phyloP scores from a whole-genome alignment of 495 filamentous ascomycete species.

The Aspergillus asperescens region DNA sequence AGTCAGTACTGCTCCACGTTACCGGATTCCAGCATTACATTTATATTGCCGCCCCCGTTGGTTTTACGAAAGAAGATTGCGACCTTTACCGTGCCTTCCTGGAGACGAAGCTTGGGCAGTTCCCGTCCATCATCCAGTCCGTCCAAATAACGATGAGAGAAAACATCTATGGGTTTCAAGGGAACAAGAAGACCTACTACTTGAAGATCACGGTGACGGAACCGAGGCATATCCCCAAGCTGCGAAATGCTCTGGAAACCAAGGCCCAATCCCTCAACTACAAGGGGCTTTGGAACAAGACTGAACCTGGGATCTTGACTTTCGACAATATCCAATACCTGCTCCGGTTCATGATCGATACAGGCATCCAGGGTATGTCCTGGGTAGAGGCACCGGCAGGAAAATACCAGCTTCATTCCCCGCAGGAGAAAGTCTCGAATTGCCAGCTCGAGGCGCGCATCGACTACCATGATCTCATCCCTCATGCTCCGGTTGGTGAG shows the following conservation, averaged over 20 bases:
- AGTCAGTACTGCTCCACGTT: conserved; percentile 93
- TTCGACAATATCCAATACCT: conserved; percentile 96
- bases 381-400: conserved; percentile 84
- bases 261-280: conserved; percentile 66
- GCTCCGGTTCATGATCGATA: conserved; percentile 96
- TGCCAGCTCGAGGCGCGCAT: conserved; percentile 92
- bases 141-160: conserved; percentile 76
- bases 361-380: conserved; percentile 87
- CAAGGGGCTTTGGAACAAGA: conserved; percentile 78
- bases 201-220: conserved; percentile 89
- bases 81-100: conserved; percentile 69
- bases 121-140: conserved; percentile 60
- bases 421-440: conserved; percentile 66
- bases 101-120: conserved; percentile 63
- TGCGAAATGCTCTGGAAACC: conserved; percentile 67
- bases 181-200: conserved; percentile 86
- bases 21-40: conserved; percentile 95
- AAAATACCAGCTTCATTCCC: conserved; percentile 62
- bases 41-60: conserved; percentile 82
- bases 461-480: conserved; percentile 75
- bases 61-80: conserved; percentile 72
- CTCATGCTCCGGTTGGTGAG: conserved; percentile 85
- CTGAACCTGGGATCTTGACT: conserved; percentile 67
- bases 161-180: conserved; percentile 88
- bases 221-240: conserved; percentile 67